Conservation (phyloP, 371 early-diverging fungal genomes). For the Circinella minor region DNA sequence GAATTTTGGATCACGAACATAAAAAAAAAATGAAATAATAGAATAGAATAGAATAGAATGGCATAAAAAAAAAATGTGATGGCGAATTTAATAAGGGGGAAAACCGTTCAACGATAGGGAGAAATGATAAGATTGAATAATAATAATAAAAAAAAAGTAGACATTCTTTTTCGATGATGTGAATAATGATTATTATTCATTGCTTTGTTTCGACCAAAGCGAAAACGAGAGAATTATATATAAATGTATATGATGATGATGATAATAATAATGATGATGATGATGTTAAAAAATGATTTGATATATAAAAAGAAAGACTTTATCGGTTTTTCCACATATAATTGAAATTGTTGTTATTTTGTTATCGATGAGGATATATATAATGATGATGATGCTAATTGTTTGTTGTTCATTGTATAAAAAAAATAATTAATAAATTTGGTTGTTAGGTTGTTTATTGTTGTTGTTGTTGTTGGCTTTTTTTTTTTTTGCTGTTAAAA, state of each 20-base stretch:
- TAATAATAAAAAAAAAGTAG: neutral
- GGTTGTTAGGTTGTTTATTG: too few relatives aligned
- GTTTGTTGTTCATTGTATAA: too few relatives aligned
- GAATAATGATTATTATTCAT: too few relatives aligned
- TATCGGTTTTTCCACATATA: too few relatives aligned
- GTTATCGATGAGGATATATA: too few relatives aligned
- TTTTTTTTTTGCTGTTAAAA: too few relatives aligned
- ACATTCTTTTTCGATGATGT: neutral
- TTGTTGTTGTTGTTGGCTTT: too few relatives aligned
- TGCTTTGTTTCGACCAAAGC: slow-evolving; percentile 1
- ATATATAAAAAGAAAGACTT: too few relatives aligned
- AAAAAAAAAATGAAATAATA: neutral
- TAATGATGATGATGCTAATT: too few relatives aligned
- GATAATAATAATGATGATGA: too few relatives aligned
- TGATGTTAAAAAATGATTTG: neutral
- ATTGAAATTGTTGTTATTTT: too few relatives aligned
- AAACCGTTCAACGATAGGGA: slow-evolving; percentile 11
- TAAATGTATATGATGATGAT: neutral
- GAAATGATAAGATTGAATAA: neutral
- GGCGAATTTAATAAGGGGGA: neutral
- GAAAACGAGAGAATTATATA: neutral
- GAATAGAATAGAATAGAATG: slow-evolving; percentile 1
- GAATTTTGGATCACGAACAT: neutral
- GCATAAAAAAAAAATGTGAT: slow-evolving; percentile 12
- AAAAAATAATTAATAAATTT: too few relatives aligned